phyloP scores from a whole-genome alignment of 2,329 filamentous ascomycete genomes.

The Ceratocystis ficicola region DNA sequence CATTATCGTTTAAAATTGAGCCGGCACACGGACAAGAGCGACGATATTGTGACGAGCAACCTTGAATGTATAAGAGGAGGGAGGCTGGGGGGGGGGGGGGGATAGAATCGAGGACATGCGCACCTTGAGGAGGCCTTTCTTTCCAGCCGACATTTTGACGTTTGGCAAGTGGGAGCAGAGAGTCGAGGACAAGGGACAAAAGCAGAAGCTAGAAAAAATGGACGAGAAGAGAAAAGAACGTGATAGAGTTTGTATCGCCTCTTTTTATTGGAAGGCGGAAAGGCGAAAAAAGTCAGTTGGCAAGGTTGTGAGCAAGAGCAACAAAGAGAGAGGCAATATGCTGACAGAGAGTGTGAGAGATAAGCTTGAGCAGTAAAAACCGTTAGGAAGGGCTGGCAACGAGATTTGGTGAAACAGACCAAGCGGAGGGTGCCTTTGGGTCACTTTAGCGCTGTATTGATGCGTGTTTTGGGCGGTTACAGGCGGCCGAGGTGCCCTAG shows the following conservation, averaged over 20 bases:
- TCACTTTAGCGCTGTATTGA: neutral
- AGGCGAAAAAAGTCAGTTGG: neutral
- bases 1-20: neutral
- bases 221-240: constrained; percentile 14
- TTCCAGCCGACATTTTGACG: constrained; percentile 58
- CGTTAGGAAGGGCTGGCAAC: neutral
- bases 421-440: neutral
- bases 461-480: neutral
- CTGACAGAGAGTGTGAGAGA: neutral
- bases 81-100: constrained; percentile 6
- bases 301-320: neutral
- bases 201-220: neutral
- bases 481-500: neutral
- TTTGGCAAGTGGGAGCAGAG: neutral
- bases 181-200: neutral
- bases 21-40: neutral
- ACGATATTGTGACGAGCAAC: neutral
- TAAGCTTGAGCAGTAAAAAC: constrained; percentile 11
- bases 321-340: neutral
- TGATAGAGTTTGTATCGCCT: neutral
- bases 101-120: constrained; percentile 22
- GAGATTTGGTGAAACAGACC: neutral
- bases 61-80: neutral
- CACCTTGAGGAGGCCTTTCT: constrained; percentile 89
- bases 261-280: neutral